A percentile compares a stretch with the other conserved stretches of the same genome.
Evolutionary conservation across 805 yeast genomes (phyloP).

Genomic region (Ogataea henricii): DNA sequence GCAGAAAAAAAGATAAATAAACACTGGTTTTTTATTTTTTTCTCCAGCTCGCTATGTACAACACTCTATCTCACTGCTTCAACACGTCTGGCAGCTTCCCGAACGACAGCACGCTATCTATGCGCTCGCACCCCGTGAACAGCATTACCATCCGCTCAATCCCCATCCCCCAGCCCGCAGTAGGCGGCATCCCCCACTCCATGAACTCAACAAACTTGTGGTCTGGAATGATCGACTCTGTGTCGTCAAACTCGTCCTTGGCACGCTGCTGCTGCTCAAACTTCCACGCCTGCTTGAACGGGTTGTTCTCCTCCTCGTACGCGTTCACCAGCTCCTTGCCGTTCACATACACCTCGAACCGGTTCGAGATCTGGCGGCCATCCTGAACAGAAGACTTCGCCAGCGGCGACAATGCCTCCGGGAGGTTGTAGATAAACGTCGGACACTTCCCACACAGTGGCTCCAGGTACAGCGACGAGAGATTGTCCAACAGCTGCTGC

Average conservation of each 20-base stretch:
- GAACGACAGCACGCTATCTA: constrained; percentile 74
- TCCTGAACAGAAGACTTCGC: constrained; percentile 63
- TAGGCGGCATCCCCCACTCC: constrained; percentile 96
- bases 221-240: constrained; percentile 72
- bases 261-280: constrained; percentile 59
- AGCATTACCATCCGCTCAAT: constrained; percentile 86
- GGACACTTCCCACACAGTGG: constrained; percentile 60
- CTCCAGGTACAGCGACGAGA: constrained; percentile 66
- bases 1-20: too few species aligned
- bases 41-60: not conserved
- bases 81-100: constrained; percentile 73
- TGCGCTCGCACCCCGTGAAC: constrained; percentile 61
- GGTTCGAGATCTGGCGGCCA: constrained; percentile 49
- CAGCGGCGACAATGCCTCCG: constrained; percentile 81
- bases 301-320: constrained; percentile 94
- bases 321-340: constrained; percentile 89
- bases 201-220: constrained; percentile 66
- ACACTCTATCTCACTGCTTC: constrained; percentile 49
- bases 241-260: constrained; percentile 51
- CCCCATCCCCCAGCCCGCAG: constrained; percentile 98
- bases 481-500: constrained; percentile 62
- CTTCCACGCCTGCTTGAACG: constrained; percentile 65
- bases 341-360: constrained; percentile 83
- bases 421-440: constrained; percentile 78
- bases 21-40: not conserved